Conservation (phyloP, 176 grass and related monocot species). For the Sorghum bicolor region DNA sequence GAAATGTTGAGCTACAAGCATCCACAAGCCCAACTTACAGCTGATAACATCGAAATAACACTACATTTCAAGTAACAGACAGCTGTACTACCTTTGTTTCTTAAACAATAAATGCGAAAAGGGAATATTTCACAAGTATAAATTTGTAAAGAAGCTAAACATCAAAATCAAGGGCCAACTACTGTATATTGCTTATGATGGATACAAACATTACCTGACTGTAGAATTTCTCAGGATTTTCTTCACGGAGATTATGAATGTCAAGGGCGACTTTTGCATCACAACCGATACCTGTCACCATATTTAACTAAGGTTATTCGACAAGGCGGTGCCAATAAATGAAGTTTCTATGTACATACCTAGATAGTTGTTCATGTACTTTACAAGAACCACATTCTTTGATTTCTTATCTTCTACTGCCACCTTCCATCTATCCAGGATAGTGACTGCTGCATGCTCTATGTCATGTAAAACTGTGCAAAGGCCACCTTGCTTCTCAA, state of each 20-base stretch:
- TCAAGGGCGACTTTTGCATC: constrained; percentile 95
- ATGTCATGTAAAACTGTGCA: constrained; percentile 50
- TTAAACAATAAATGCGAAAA: not conserved
- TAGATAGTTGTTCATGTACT: constrained; percentile 81
- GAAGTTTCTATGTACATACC: constrained; percentile 37
- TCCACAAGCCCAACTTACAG: not conserved
- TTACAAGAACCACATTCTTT: constrained; percentile 38
- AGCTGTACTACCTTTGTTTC: not conserved
- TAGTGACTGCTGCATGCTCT: constrained; percentile 65
- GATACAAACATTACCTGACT: constrained; percentile 55
- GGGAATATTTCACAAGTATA: not conserved
- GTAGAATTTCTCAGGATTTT: constrained; percentile 93
- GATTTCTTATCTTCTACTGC: constrained; percentile 47
- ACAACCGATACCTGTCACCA: constrained; percentile 71
- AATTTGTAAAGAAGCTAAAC: not conserved
- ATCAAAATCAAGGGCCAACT: not conserved
- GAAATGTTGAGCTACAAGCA: not conserved
- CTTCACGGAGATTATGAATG: constrained; percentile 90
- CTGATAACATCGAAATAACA: not conserved
- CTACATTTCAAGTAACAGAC: not conserved
- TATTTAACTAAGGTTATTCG: constrained; percentile 17
- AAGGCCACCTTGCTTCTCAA: constrained; percentile 63
- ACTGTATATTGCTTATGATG: not conserved
- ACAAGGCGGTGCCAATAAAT: not conserved
- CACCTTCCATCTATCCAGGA: constrained; percentile 78